Evolutionary conservation across 495 filamentous ascomycete species (phyloP).

Genomic region (Neurospora sp.): DNA sequence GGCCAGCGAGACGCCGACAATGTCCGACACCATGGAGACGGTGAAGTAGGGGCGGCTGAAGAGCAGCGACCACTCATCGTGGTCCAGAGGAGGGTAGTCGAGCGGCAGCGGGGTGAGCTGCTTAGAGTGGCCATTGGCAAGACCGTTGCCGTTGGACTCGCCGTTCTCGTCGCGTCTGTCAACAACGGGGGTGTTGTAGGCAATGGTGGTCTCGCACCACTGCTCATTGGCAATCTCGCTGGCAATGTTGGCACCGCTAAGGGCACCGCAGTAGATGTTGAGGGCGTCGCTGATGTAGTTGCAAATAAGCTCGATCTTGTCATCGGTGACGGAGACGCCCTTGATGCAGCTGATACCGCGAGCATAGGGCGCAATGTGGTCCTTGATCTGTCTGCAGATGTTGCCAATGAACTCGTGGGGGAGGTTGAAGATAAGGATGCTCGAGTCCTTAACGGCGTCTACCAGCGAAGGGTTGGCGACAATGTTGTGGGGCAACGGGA

Average conservation of each 20-base stretch:
- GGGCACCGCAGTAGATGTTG: constrained; percentile 92
- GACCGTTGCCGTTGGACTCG: constrained; percentile 53
- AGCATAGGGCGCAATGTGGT: constrained; percentile 82
- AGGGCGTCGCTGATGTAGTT: constrained; percentile 85
- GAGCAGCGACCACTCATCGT: constrained; percentile 64
- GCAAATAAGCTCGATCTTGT: constrained; percentile 79
- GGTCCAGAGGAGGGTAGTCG: constrained; percentile 75
- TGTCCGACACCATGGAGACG: constrained; percentile 81
- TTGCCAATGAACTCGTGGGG: constrained; percentile 95
- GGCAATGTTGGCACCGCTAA: constrained; percentile 95
- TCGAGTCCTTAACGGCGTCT: constrained; percentile 69
- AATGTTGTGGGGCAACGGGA: constrained; percentile 75
- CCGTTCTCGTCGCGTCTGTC: constrained; percentile 32
- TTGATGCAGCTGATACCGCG: constrained; percentile 97
- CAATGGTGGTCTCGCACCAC: constrained; percentile 93
- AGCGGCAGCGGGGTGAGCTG: constrained; percentile 61
- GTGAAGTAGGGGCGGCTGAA: constrained; percentile 99
- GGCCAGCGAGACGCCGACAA: constrained; percentile 89
- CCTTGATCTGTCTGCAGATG: constrained; percentile 76
- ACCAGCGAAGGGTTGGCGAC: constrained; percentile 81
- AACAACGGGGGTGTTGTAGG: constrained; percentile 86
- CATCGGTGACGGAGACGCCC: constrained; percentile 80
- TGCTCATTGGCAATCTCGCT: constrained; percentile 90
- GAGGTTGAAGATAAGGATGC: constrained; percentile 91
- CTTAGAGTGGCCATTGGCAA: constrained; percentile 20